Evolutionary conservation across 139 green algal genomes (phyloP).

Genomic region (Auxenochlorella pyrenoidosa): DNA sequence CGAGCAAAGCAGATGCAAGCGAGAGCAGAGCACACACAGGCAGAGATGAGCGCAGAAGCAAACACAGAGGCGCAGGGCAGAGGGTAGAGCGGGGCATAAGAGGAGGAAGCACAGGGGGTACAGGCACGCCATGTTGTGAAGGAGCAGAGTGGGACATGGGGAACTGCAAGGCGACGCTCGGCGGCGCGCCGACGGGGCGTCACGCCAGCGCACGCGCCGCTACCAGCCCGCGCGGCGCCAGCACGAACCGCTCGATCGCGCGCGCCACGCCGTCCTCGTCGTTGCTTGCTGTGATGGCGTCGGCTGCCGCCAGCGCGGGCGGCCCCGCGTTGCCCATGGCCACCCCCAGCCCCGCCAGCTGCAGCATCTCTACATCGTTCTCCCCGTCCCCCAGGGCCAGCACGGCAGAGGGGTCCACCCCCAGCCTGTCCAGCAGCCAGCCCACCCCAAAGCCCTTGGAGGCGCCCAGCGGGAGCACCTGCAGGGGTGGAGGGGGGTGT

Average conservation of each 20-base stretch:
- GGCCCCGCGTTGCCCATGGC: slow-evolving; percentile 87
- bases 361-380: slow-evolving; percentile 79
- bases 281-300: slow-evolving; percentile 75
- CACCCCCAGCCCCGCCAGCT: slow-evolving; percentile 64
- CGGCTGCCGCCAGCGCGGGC: slow-evolving; percentile 52
- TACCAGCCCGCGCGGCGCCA: slow-evolving; percentile 56
- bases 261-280: slow-evolving; percentile 90
- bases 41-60: no score
- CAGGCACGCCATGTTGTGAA: no score
- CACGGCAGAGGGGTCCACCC: slow-evolving; percentile 48
- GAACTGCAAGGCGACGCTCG: no score
- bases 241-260: slow-evolving; percentile 84
- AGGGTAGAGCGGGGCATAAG: no score
- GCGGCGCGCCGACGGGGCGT: no score
- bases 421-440: slow-evolving; percentile 63
- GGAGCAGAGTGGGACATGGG: no score
- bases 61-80: no score
- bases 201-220: no score
- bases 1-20: no score
- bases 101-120: no score
- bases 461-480: slow-evolving; percentile 72
- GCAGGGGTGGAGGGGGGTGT: neutral
- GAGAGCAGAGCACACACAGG: no score
- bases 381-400: slow-evolving; percentile 88
- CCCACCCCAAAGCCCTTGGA: slow-evolving; percentile 72